Percentiles rank a stretch among this genome's conserved stretches.
phyloP scores from a whole-genome alignment of 2,329 filamentous ascomycete genomes.

The Leptographium procerum region DNA sequence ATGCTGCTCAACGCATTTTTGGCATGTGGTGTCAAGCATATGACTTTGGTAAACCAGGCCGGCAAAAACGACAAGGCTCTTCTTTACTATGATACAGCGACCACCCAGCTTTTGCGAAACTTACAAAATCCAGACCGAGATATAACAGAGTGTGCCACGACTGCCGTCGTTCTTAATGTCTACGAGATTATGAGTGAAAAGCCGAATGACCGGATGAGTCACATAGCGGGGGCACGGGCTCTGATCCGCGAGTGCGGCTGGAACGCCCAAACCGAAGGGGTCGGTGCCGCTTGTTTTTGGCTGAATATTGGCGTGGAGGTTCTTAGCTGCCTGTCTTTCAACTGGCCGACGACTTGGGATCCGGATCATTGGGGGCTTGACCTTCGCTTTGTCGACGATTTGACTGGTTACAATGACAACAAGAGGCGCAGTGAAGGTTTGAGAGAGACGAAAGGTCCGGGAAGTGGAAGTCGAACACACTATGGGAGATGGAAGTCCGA shows the following conservation, averaged over 20 bases:
- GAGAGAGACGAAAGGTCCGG: too few species aligned
- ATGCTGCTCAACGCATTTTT: slow-evolving; percentile 85
- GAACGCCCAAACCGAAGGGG: slow-evolving; percentile 66
- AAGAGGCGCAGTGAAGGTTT: not conserved
- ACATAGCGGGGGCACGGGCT: slow-evolving; percentile 74
- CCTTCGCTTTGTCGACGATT: slow-evolving; percentile 46
- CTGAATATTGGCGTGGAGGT: slow-evolving; percentile 84
- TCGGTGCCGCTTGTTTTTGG: slow-evolving; percentile 89
- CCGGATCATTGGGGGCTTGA: slow-evolving; percentile 85
- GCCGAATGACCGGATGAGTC: slow-evolving; percentile 71
- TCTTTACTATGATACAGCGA: slow-evolving; percentile 78
- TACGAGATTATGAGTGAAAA: slow-evolving; percentile 88
- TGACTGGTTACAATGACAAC: not conserved
- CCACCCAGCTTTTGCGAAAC: slow-evolving; percentile 61
- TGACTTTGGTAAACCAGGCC: slow-evolving; percentile 55
- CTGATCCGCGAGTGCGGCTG: slow-evolving; percentile 84
- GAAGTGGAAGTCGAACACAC: not conserved
- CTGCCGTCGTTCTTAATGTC: slow-evolving; percentile 79
- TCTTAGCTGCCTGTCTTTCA: slow-evolving; percentile 76
- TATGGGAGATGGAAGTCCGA: not conserved
- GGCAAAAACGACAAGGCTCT: slow-evolving; percentile 68
- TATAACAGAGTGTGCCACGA: slow-evolving; percentile 72
- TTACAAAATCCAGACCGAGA: slow-evolving; percentile 79
- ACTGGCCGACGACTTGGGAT: slow-evolving; percentile 80
- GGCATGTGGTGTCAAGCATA: slow-evolving; percentile 76